Conservation (phyloP, 345 rosid species). For the Brassica napus region DNA sequence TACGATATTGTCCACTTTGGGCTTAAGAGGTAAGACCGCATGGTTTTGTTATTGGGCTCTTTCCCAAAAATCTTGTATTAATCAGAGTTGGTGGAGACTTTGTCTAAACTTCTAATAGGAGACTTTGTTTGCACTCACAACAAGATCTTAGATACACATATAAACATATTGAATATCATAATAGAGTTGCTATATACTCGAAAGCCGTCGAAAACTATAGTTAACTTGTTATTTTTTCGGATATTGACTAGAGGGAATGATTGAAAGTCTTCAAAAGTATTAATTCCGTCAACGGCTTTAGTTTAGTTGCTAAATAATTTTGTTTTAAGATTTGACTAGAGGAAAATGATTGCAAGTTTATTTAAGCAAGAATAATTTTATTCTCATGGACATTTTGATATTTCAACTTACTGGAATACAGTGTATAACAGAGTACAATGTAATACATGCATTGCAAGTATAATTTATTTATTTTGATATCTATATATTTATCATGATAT, state of each 20-base stretch:
- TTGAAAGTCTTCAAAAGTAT: neutral
- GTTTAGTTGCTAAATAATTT: constrained; percentile 9
- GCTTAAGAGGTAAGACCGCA: neutral
- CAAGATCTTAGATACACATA: neutral
- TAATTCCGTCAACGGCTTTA: neutral
- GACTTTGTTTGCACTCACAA: neutral
- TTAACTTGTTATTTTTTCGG: neutral
- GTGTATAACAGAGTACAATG: constrained; percentile 2
- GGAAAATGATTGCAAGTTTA: constrained; percentile 5
- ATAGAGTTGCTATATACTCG: neutral
- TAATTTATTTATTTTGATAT: too few species aligned
- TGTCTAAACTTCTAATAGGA: neutral
- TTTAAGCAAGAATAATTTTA: neutral
- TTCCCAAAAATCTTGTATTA: neutral
- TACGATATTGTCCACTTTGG: neutral
- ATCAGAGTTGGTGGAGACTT: neutral
- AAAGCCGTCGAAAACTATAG: neutral
- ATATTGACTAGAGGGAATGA: neutral
- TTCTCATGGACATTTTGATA: neutral
- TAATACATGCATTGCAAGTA: constrained; percentile 1
- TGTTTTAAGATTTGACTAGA: constrained; percentile 1
- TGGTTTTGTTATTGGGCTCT: neutral
- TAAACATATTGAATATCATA: neutral
- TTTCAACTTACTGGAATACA: neutral
- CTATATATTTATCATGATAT: too few species aligned